A percentile compares a stretch with the other conserved stretches of the same genome.
These are phyloP conservation scores for Phragmites australis DNA, from an alignment of 176 grass and related monocot genomes.

Conservation along the genomic window DNA sequence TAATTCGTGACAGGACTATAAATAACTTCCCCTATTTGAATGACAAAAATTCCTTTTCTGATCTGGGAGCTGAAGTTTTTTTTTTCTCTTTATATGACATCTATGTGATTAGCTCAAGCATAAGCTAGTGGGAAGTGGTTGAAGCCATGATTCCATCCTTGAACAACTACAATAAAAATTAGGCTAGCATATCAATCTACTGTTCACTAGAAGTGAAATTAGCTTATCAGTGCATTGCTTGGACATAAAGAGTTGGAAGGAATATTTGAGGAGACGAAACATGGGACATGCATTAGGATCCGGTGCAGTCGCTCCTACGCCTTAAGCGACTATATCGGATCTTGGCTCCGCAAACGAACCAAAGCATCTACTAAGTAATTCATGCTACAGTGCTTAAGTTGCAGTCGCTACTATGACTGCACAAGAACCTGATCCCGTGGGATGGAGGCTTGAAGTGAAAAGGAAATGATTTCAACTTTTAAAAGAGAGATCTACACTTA, in stretches of 20 bases:
- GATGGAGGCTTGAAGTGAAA: constrained; percentile 37
- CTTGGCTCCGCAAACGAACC: too few relatives aligned
- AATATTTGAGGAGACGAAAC: constrained; percentile 6
- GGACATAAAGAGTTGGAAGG: not conserved
- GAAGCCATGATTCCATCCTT: constrained; percentile 31
- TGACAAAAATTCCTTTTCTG: not conserved
- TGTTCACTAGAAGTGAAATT: constrained; percentile 17
- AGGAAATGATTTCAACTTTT: constrained; percentile 18
- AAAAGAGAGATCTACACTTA: not conserved
- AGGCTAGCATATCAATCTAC: constrained; percentile 19
- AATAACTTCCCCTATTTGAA: not conserved
- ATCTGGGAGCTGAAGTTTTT: not conserved
- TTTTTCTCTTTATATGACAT: not conserved
- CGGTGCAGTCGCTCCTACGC: too few relatives aligned
- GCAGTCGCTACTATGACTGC: too few relatives aligned
- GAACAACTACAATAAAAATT: constrained; percentile 9
- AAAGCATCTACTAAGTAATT: too few relatives aligned
- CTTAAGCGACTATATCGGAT: too few relatives aligned
- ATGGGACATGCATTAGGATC: too few relatives aligned
- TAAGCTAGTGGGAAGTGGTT: not conserved
- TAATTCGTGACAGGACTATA: not conserved
- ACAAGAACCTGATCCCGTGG: too few relatives aligned
- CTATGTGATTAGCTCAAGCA: not conserved
- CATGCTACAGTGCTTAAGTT: too few relatives aligned
- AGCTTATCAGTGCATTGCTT: constrained; percentile 29